These are phyloP conservation scores for Metahyphopichia silvanorum DNA, from an alignment of 805 yeast genomes.

Conservation along the genomic window DNA sequence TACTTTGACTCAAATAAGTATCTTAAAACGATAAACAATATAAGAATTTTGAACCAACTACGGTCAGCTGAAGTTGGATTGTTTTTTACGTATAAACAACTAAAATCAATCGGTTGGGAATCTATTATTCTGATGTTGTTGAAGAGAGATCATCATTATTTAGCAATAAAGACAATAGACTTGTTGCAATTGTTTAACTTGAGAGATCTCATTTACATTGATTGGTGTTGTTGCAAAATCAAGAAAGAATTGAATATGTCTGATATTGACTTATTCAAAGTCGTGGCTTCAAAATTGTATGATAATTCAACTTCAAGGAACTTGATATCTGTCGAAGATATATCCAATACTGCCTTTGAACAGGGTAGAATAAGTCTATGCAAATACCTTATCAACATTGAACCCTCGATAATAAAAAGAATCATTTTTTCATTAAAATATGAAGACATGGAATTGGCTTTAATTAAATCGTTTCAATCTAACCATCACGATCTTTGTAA, in stretches of 20 bases:
- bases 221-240: constrained; percentile 81
- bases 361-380: constrained; percentile 80
- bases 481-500: constrained; percentile 59
- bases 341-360: constrained; percentile 65
- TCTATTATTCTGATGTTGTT: constrained; percentile 55
- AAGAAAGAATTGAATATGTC: constrained; percentile 47
- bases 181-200: constrained; percentile 41
- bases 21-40: constrained; percentile 55
- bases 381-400: constrained; percentile 62
- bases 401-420: constrained; percentile 59
- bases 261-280: constrained; percentile 57
- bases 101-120: constrained; percentile 49
- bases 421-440: constrained; percentile 59
- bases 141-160: constrained; percentile 53
- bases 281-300: constrained; percentile 47
- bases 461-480: constrained; percentile 61
- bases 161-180: constrained; percentile 61
- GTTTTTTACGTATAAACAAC: constrained; percentile 60
- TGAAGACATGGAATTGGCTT: constrained; percentile 69
- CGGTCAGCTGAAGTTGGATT: constrained; percentile 65
- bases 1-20: constrained; percentile 58
- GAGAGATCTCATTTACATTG: constrained; percentile 47
- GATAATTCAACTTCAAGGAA: constrained; percentile 29
- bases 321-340: constrained; percentile 47
- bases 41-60: constrained; percentile 69